Base-by-base conservation (phyloP, 768 basidiomycete species). In the Holtermannia corniformis region DNA sequence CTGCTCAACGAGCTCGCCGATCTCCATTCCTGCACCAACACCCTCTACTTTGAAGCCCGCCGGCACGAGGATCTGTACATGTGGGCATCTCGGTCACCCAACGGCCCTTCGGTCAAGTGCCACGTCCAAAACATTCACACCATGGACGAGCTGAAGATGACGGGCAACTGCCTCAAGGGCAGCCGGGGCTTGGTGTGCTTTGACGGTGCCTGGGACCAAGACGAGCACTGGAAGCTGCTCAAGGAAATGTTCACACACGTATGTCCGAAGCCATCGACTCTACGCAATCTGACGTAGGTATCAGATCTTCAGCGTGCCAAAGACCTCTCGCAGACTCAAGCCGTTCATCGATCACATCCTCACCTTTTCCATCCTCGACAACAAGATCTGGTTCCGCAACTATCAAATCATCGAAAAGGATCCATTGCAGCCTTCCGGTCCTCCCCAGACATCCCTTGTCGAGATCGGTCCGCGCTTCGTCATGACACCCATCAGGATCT, bases 71-170 rank as follows among this genome's bases (percentile, higher is more conserved):
- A 97, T 65, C 77, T 99, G 47, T 99, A 97, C 66, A 72, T 97
- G 54, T 99, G 95, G 95, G 85, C 90, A 26, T 83, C 87, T 12
- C 92, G 96, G 72, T 87, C 91, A 28, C 95, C 95, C 20, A 99
- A 99, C 65, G 95, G 95, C 10, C 95, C 95, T 13, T 92, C 87
- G 66, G 82, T 92, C 67, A 96, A 96, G 73, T 79, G 96, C 78
- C 95, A 97, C 67, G 93, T 96, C 14, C 92, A 95, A 74, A 99
- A 97, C 68, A 79, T 93, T 50, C 95, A 99, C 72, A 99, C 95
- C 41, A 97, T 97, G 95, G 95, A 97, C 75, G 95, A 99, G 73
- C 78, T 99, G 59, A 97, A 97, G 76, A 87, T 99, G 92, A 93
- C 91, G 5, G 95, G 95, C 26, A 97, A 99, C 72, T 99, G 95